A percentile compares a stretch with the other conserved stretches of the same genome.
Conservation (phyloP, 177 flowering plant genomes). For the Vitis hybrid region DNA sequence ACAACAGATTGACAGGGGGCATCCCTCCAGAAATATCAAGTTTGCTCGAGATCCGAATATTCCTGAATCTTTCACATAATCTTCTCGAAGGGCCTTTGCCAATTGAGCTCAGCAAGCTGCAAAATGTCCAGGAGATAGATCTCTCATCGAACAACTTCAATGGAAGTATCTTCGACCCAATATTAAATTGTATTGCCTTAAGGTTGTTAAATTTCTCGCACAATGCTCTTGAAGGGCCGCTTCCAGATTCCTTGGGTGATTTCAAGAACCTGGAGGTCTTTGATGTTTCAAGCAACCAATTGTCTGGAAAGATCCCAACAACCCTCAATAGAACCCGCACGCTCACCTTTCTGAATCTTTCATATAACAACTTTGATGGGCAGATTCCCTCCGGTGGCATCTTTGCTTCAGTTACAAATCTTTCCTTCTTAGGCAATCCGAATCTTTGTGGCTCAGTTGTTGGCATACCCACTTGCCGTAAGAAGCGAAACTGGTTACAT, state of each 20-base stretch:
- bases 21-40: constrained; percentile 42
- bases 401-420: constrained; percentile 26
- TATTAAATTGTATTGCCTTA: constrained; percentile 44
- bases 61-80: constrained; percentile 53
- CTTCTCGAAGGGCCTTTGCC: constrained; percentile 48
- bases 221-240: constrained; percentile 40
- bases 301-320: constrained; percentile 39
- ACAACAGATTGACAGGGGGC: constrained; percentile 41
- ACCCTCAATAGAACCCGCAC: constrained; percentile 28
- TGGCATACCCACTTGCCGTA: constrained; percentile 27
- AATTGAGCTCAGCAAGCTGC: constrained; percentile 45
- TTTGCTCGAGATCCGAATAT: constrained; percentile 33
- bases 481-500: constrained; percentile 14
- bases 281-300: constrained; percentile 44
- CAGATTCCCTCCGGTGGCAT: constrained; percentile 43
- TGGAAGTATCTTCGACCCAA: constrained; percentile 35
- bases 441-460: constrained; percentile 34
- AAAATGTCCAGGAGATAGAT: constrained; percentile 43
- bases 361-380: constrained; percentile 42
- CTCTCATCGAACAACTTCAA: constrained; percentile 44
- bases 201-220: constrained; percentile 34
- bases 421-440: constrained; percentile 36
- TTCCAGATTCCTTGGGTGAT: constrained; percentile 45
- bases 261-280: constrained; percentile 37
- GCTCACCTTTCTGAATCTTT: constrained; percentile 41